Conservation (phyloP, 2,329 filamentous ascomycete species). For the Aspergillus sojae region DNA sequence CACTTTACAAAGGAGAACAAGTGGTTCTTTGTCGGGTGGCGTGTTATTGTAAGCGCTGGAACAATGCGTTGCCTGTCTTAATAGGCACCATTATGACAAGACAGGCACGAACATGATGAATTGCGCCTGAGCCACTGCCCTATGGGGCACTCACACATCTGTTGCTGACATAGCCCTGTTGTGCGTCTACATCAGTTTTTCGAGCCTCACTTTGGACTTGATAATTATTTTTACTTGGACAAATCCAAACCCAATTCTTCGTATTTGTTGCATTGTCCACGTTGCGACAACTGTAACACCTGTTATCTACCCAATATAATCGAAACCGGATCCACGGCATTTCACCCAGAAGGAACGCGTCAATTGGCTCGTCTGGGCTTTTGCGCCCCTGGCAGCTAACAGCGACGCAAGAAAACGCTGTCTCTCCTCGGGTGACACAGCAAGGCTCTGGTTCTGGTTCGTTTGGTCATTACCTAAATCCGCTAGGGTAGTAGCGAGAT, state of each 20-base stretch:
- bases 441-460: slow-evolving; percentile 24
- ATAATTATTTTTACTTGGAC: slow-evolving; percentile 9
- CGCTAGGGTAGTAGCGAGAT: slow-evolving; percentile 40
- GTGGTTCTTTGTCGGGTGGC: background rate
- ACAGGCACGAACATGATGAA: background rate
- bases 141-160: slow-evolving; percentile 11
- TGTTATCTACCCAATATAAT: slow-evolving; percentile 35
- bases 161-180: background rate
- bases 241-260: background rate
- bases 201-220: slow-evolving; percentile 19
- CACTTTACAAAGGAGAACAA: slow-evolving; percentile 10
- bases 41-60: background rate
- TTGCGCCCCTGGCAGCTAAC: slow-evolving; percentile 40
- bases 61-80: slow-evolving; percentile 3
- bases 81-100: background rate
- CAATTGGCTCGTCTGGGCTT: slow-evolving; percentile 40
- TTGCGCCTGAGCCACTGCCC: background rate
- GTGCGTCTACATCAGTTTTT: slow-evolving; percentile 4
- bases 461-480: slow-evolving; percentile 28
- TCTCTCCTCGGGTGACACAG: slow-evolving; percentile 38
- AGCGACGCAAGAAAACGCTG: slow-evolving; percentile 46
- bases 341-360: slow-evolving; percentile 48
- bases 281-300: slow-evolving; percentile 4
- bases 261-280: slow-evolving; percentile 8
- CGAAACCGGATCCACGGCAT: slow-evolving; percentile 46